phyloP scores from a whole-genome alignment of 2,329 filamentous ascomycete species.

The Biscogniauxia marginata region DNA sequence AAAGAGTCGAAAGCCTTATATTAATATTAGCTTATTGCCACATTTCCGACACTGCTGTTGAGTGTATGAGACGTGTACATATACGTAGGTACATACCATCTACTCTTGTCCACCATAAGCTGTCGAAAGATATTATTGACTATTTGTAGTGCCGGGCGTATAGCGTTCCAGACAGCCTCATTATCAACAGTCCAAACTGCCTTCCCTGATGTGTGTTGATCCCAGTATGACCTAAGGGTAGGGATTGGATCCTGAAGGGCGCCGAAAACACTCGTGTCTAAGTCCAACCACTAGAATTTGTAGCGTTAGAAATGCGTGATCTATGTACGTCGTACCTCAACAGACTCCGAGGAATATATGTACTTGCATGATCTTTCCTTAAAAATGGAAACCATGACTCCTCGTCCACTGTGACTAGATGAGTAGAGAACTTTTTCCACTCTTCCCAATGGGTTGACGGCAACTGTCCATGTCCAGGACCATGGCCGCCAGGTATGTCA shows the following conservation, averaged over 20 bases:
- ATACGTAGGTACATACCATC: conserved; percentile 8
- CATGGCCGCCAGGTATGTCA: background rate
- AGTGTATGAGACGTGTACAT: too few relatives aligned
- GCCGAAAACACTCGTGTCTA: background rate
- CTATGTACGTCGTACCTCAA: background rate
- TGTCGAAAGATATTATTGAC: conserved; percentile 1
- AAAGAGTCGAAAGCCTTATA: background rate
- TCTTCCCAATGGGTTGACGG: too few relatives aligned
- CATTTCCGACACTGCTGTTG: background rate
- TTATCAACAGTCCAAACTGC: conserved; percentile 11
- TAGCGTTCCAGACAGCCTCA: background rate
- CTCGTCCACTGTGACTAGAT: background rate
- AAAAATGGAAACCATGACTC: conserved; percentile 7
- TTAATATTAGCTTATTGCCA: background rate
- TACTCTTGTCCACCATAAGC: conserved; percentile 4
- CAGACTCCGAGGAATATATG: background rate
- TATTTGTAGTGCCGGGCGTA: conserved; percentile 1
- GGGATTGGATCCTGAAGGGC: background rate
- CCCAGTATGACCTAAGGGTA: too few relatives aligned
- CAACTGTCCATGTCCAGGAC: conserved; percentile 1
- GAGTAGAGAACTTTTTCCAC: background rate
- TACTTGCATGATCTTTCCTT: background rate
- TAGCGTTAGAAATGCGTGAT: background rate
- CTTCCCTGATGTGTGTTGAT: background rate
- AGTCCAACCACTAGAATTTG: background rate